Base-by-base conservation (phyloP, 176 grass and related monocot genomes). In the Eleusine coracana region DNA sequence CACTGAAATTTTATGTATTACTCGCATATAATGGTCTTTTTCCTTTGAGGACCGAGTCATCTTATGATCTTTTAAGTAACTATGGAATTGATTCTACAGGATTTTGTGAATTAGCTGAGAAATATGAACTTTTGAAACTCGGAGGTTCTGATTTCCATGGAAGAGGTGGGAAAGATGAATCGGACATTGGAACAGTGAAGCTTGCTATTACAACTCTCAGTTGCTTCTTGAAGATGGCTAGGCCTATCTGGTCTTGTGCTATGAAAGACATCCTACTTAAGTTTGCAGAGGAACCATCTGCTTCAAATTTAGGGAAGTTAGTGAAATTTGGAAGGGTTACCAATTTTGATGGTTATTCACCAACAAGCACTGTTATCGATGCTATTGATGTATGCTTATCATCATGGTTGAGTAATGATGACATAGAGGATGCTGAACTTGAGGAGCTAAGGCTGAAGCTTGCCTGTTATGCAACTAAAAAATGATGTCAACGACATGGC, bases 71-170 rank as follows among this genome's bases (percentile, higher is more conserved):
- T 45, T 52, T 78, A 18, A 68, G 37, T 20, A 18, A 74, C 39
- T 61, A 16, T 1, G 8, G 36, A 54, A 54, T 70, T 66, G 46
- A 40, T 76, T 65, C n/a, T 61, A 25, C 84, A 99, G 93, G 85
- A 38, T 99, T 96, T 92, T 73, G 54, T 67, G 86, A 92, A 20
- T 79, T 99, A 79, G 96, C 96, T 70, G 91, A 99, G 73, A 88
- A 82, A 66, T 81, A 92, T 59, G 89, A 79, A 80, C 89, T 99
- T 79, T 40, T 96, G 79, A 99, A 99, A 84, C 75, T 99, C 36
- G 91, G 96, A 75, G 93, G 93, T 88, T 99, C 96, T 68, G 96
- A 99, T 90, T 99, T 96, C 28, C 96, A 99, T 90, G 96, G 89
- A 79, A 93, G 83, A 90, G 89, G 89, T 7, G 78, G 88, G 39